Base-by-base conservation (phyloP, 2,329 filamentous ascomycete genomes). In the Ustulina deusta region DNA sequence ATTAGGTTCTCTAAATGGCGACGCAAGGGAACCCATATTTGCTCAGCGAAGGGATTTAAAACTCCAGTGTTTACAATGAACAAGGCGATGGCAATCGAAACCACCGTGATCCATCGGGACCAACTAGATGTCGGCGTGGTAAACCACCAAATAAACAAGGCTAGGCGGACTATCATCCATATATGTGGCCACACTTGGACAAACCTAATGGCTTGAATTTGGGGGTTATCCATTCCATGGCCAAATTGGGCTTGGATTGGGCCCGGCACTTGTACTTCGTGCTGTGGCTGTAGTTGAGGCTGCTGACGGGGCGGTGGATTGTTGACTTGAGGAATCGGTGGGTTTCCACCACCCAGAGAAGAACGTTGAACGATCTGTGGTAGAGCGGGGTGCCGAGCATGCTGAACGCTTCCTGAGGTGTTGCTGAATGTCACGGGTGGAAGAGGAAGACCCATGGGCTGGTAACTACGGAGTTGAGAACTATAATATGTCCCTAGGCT, bases 101-200 rank as follows among this genome's bases (percentile, higher is more conserved):
- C 80, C 25, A 90, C 83, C 22, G 84, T 84, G 7, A 87, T 73
- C 84, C 85, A 89, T 55, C 88, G 84, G 9, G 83, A 83, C 87
- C 87, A 90, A 73, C 84, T 89, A 1, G 84, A 81, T 51, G 84
- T 82, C 0, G 86, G 84, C 10, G 84, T 84, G 0, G 88, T 90
- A 68, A 91, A 90, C 78, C 89, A 88, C 87, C 87, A 91, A 13
- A 90, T 83, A 74, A 91, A 89, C 6, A 87, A 78, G 11, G 83
- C 80, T 9, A 91, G 78, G 7, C 89, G 84, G 40, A 88, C 79
- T 0, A 90, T 71, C 59, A 90, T 81, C 89, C 88, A 91, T 32
- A 91, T 75, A 60, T 90, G 85, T n/a, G 87, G 87, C 81, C 85
- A 86, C n/a, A 87, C 61, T 17, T 82, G 82, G 4, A 79, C 81